These are phyloP conservation scores for Obba rivulosa DNA, from an alignment of 768 basidiomycete species.

Conservation along the genomic window DNA sequence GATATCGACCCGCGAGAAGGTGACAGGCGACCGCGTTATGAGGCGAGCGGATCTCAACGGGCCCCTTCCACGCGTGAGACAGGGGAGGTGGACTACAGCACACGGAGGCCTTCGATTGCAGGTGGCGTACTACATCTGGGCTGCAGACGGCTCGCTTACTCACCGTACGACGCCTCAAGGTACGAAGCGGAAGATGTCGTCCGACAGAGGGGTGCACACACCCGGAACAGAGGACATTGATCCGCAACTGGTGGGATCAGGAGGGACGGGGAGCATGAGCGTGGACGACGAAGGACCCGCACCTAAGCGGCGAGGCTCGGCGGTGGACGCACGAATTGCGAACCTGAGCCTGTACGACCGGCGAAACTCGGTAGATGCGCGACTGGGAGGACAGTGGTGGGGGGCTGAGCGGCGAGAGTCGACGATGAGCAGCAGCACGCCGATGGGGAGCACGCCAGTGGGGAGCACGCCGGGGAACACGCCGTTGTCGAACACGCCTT, in stretches of 20 bases:
- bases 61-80: conserved; percentile 29
- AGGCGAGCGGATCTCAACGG: conserved; percentile 8
- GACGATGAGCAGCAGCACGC: conserved; percentile 40
- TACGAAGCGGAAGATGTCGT: conserved; percentile 80
- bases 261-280: conserved; percentile 55
- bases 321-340: conserved; percentile 73
- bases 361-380: conserved; percentile 69
- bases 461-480: not conserved
- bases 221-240: conserved; percentile 60
- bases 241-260: conserved; percentile 62
- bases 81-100: conserved; percentile 60
- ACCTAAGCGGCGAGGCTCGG: conserved; percentile 79
- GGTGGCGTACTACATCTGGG: conserved; percentile 32
- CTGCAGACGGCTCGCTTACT: conserved; percentile 15
- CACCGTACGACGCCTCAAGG: conserved; percentile 39
- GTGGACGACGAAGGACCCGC: conserved; percentile 61
- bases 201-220: conserved; percentile 50
- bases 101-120: conserved; percentile 70
- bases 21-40: conserved; percentile 8
- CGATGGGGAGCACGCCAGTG: conserved; percentile 53
- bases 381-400: conserved; percentile 50
- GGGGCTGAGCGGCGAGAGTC: conserved; percentile 64
- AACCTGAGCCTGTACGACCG: conserved; percentile 75
- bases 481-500: conserved; percentile 57
- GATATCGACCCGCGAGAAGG: conserved; percentile 14